Base-by-base conservation (phyloP, 2,329 filamentous ascomycete species). In the Aspergillus flavus region DNA sequence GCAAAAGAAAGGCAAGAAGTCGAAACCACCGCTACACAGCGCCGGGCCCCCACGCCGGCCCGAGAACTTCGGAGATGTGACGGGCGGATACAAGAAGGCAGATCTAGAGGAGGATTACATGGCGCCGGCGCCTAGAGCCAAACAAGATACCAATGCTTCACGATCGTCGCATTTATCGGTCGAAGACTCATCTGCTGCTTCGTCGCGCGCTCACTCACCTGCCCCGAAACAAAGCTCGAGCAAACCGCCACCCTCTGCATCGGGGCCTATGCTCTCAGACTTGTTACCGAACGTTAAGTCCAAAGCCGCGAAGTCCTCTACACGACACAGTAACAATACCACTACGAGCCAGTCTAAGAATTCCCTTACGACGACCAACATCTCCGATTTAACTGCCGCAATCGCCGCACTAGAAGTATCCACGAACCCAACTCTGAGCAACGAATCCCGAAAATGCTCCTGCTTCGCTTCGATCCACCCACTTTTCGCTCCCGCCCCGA, bases 381-480 rank as follows among this genome's bases (percentile, higher is more conserved):
- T 82, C 21, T 76, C 78, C 4, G 87, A 89, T 69, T 75, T 89
- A 4, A 87, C 88, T 41, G 89, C 93, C 1, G 94, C 94, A 5
- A 98, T 99, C 68, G 89, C 93, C 28, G 86, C 90, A 2, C 86
- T 99, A 7, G 95, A 99, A 75, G 86, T 97, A n/a, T 91, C 91
- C 58, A 97, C 94, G 2, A 97, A 97, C 73, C 93, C 93, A 0
- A 87, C 88, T 0, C 79, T 93, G 28, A 79, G 83, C 45, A 81
- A 87, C 57, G 86, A 91, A 11, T 16, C 56, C n/a, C 88, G 88
- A 61, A 81, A 76, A 70, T 99, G 95, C 78, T 91, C 91, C 71
- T 99, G 95, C 76, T 93, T 96, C 72, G 95, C 92, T 0, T 89
- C 91, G 0, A 87, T 92, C 1, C 95, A 99, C 76, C 92, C 94